A percentile compares a stretch with the other conserved stretches of the same genome.
Evolutionary conservation across 1,139 yeast species (phyloP).

Genomic region (Tardiomyces depauwii): DNA sequence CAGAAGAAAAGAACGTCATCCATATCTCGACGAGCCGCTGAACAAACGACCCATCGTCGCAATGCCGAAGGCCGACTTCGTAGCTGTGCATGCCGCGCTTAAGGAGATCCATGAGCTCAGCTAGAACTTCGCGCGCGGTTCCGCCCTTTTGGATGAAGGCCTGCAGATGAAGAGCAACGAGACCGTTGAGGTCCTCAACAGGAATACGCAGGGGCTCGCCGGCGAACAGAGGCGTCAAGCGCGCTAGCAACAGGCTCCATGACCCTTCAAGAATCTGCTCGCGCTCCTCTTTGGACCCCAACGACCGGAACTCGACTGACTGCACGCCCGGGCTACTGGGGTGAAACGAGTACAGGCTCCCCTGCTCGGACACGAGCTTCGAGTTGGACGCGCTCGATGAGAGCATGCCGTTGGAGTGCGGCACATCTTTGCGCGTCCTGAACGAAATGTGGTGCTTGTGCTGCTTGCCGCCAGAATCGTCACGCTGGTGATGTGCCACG

Average conservation of each 20-base stretch:
- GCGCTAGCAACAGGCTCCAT: constrained; percentile 36
- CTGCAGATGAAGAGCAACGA: constrained; percentile 36
- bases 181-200: constrained; percentile 44
- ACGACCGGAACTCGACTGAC: constrained; percentile 16
- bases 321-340: constrained; percentile 25
- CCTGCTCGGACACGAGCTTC: constrained; percentile 31
- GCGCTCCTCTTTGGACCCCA: constrained; percentile 31
- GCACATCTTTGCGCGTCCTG: constrained; percentile 29
- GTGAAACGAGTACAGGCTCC: constrained; percentile 37
- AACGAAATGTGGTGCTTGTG: constrained; percentile 33
- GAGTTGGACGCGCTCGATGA: constrained; percentile 41
- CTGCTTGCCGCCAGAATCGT: constrained; percentile 10
- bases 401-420: constrained; percentile 22
- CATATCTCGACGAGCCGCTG: constrained; percentile 32
- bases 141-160: constrained; percentile 32
- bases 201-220: constrained; percentile 40
- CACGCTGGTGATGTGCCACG: constrained; percentile 6
- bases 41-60: constrained; percentile 17
- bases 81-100: constrained; percentile 30
- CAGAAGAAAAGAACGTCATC: constrained; percentile 42
- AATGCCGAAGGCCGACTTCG: constrained; percentile 4
- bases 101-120: constrained; percentile 37
- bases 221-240: constrained; percentile 37
- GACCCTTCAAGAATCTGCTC: constrained; percentile 37
- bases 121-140: constrained; percentile 28